Evolutionary conservation across 1,139 yeast genomes (phyloP), one percentile per base, ranked within the genome.

Genomic region (Yamadazyma blattariae): DNA sequence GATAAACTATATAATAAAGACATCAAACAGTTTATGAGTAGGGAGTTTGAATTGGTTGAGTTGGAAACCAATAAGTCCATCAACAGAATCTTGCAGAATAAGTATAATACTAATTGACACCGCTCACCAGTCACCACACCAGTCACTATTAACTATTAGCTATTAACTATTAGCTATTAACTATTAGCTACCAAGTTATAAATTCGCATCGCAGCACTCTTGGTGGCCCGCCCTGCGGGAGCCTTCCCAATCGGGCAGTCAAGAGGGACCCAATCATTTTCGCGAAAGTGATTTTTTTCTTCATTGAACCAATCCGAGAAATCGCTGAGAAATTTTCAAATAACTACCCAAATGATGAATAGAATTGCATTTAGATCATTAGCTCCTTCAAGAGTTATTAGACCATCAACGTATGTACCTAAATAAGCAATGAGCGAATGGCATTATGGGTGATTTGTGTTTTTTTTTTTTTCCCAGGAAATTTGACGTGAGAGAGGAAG

Each of bases 351-450:
- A 52, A 62, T 67, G 64, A 59, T 70, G 52, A 65, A 62, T 59
- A 69, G 70, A 65, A 58, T 67, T 56, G 72, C 72, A 52, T 57
- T 67, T 52, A 69, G 67, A 61, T 67, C 71, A 45, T 61, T 46
- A 31, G 54, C 68, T 50, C 71, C 71, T 42, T 50, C 52, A 35
- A 61, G 64, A 44, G 68, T 69, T 40, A 44, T 58, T 45, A 72
- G 74, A 54, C 71, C 68, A 52, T 67, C 71, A 50, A 67, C 73
- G 73, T 67, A 67, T 56, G 74, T 65, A n/a, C n/a, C n/a, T n/a
- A n/a, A 25, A 13, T 13, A 25, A 15, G 7, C 16, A 25, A 25
- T n/a, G 14, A 24, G 26, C 12, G 19, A 17, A 17, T 17, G 19
- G 7, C 19, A 17, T 17, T 24, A 9, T 10, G 13, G n/a, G 26